Evolutionary conservation across 2,329 filamentous ascomycete species (phyloP).

Genomic region (Ascosphaera aggregata): DNA sequence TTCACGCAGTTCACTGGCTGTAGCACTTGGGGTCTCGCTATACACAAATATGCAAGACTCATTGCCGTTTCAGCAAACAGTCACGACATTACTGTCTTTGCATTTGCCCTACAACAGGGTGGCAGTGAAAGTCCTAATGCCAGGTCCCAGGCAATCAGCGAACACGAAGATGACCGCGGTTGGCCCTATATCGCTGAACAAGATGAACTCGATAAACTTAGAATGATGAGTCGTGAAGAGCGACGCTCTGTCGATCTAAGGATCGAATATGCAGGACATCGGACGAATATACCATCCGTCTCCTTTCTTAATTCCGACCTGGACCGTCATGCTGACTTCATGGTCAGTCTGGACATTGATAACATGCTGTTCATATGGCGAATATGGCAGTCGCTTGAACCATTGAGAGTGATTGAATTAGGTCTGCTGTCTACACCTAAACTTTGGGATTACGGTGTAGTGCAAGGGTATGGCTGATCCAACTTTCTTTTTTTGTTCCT

Average conservation of each 20-base stretch:
- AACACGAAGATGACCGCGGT: conserved; percentile 2
- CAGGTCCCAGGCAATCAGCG: conserved; percentile 5
- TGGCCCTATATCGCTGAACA: conserved; percentile 13
- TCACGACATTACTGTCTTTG: conserved; percentile 32
- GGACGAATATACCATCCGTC: conserved; percentile 32
- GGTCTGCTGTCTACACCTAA: neutral
- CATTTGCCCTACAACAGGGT: conserved; percentile 26
- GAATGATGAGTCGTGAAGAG: conserved; percentile 9
- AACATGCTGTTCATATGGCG: conserved; percentile 28
- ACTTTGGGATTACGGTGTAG: neutral
- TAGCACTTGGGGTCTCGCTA: conserved; percentile 74
- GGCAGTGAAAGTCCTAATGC: neutral
- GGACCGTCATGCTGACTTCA: conserved; percentile 30
- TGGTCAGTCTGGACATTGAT: conserved; percentile 32
- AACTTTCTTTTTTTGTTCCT: too few relatives aligned
- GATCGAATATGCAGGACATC: conserved; percentile 19
- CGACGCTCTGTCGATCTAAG: conserved; percentile 20
- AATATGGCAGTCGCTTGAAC: conserved; percentile 16
- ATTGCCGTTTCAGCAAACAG: conserved; percentile 72
- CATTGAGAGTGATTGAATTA: conserved; percentile 7
- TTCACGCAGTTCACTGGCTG: conserved; percentile 52
- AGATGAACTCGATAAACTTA: conserved; percentile 10
- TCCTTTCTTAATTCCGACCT: conserved; percentile 34
- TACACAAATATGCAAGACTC: conserved; percentile 59
- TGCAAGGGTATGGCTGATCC: neutral